phyloP scores from a whole-genome alignment of 108 stramenopile species.

The Asterionellopsis glacialis region DNA sequence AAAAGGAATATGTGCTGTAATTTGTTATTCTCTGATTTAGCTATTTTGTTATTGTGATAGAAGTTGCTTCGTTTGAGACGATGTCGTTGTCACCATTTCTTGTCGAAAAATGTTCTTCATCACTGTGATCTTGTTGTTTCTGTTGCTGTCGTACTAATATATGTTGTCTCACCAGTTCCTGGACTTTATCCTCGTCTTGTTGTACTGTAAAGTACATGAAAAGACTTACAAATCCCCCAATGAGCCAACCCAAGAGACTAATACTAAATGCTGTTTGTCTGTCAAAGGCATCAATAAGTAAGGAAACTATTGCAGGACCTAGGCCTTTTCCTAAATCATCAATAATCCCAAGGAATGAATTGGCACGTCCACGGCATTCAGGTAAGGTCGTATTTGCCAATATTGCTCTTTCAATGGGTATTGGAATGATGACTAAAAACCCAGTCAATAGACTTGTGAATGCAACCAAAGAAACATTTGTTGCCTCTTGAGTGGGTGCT shows the following conservation, averaged over 20 bases:
- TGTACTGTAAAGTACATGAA: conserved; percentile 22
- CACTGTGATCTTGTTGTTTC: too few species aligned
- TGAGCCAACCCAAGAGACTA: conserved; percentile 38
- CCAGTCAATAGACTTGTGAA: conserved; percentile 21
- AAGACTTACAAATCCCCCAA: conserved; percentile 34
- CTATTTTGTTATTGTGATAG: too few species aligned
- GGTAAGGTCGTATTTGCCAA: conserved; percentile 49
- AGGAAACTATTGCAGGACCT: conserved; percentile 39
- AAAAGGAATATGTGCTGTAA: too few species aligned
- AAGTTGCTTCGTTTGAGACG: too few species aligned
- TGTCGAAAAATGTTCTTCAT: too few species aligned
- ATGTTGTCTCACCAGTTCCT: conserved; percentile 2
- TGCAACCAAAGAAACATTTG: conserved; percentile 14
- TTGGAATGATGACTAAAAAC: conserved; percentile 22
- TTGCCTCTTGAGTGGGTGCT: neutral
- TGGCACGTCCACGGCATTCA: conserved; percentile 32
- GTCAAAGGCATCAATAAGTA: conserved; percentile 33
- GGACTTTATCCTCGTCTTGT: conserved; percentile 27
- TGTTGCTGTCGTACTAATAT: too few species aligned
- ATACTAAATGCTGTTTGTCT: conserved; percentile 38
- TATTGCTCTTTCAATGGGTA: conserved; percentile 45
- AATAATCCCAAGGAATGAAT: conserved; percentile 34
- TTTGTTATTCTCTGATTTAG: too few species aligned
- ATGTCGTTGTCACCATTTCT: too few species aligned
- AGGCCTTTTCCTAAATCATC: conserved; percentile 60